Base-by-base conservation (phyloP, 306 rosid species). In the Citrullus mucosospermus region DNA sequence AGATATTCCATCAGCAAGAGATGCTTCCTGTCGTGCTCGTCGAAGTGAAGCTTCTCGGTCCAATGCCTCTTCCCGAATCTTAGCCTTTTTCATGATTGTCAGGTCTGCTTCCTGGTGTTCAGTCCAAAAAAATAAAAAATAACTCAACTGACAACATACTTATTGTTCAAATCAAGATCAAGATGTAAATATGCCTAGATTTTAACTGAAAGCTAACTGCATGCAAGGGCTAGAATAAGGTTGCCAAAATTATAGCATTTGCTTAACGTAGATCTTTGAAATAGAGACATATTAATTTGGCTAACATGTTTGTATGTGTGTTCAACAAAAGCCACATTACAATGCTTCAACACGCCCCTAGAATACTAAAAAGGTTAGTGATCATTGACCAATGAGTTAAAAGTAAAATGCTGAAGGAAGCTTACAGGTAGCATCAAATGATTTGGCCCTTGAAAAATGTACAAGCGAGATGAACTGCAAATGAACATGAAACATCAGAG, bases 41-140 rank as follows among this genome's bases (percentile, higher is more conserved):
- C 55, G 92, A 79, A 94, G 93, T 59, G 98, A 94, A 88, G 98
- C 96, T 87, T 94, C 96, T 82, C 78, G 91, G 80, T 94, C 98
- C 62, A 78, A 80, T 69, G 88, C 46, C 61, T 86, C 85, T 78
- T 89, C 97, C 9, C 80, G 91, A 61, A 91, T 81, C 85, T 90
- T 90, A 65, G 88, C 81, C 80, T 90, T 88, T 82, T 90, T 87
- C 25, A 78, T 77, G 58, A 78, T 57, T 83, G 88, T 91, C 86
- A 70, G 55, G 76, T 89, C 87, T 20, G 87, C 80, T 86, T 94
- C 98, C 98, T 94, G 79, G 74, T 80, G 41, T 12, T 76, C 83
- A 58, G 30, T 48, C 25, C 59, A 56, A 59, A 25, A 66, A 77
- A 80, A 3, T 2, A 32, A 56, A 51, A 78, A 13, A 48, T 12